phyloP scores from a whole-genome alignment of 352 stramenopile genomes.

The Globisporangium barbulae region DNA sequence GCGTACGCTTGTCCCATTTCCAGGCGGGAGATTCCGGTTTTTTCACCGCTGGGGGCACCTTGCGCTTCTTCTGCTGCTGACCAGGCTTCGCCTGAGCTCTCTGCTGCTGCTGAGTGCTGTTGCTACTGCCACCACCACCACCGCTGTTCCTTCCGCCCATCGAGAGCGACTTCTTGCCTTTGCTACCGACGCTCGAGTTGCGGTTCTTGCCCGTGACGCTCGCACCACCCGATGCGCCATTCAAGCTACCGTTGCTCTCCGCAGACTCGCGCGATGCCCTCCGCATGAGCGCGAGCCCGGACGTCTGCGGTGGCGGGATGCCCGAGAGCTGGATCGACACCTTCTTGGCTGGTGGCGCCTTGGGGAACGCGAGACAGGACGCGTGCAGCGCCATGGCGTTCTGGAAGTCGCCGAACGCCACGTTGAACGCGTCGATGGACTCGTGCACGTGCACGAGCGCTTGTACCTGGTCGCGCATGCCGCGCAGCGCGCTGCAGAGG shows the following conservation, averaged over 20 bases:
- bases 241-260: conserved; percentile 15
- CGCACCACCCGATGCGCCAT: background rate
- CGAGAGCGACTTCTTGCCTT: conserved; percentile 11
- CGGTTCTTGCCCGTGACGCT: background rate
- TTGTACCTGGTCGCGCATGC: conserved; percentile 62
- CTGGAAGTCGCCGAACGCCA: conserved; percentile 70
- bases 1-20: conserved; percentile 80
- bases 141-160: background rate
- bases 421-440: conserved; percentile 74
- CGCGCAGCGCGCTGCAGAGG: conserved; percentile 61
- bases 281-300: conserved; percentile 13
- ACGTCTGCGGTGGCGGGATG: conserved; percentile 34
- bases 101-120: conserved; percentile 3
- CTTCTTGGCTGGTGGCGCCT: conserved; percentile 17
- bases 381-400: conserved; percentile 73
- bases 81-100: conserved; percentile 12
- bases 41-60: conserved; percentile 10
- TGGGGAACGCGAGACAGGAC: conserved; percentile 67
- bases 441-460: conserved; percentile 65
- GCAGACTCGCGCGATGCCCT: conserved; percentile 15
- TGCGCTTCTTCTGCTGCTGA: conserved; percentile 20
- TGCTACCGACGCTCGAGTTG: conserved; percentile 6
- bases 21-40: conserved; percentile 46
- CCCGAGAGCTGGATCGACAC: conserved; percentile 26
- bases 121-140: conserved; percentile 8